Percentiles rank a stretch among this genome's conserved stretches.
These are phyloP conservation scores for Umbelopsis sp. DNA, from an alignment of 192 early-diverging fungal species.

Conservation along the genomic window DNA sequence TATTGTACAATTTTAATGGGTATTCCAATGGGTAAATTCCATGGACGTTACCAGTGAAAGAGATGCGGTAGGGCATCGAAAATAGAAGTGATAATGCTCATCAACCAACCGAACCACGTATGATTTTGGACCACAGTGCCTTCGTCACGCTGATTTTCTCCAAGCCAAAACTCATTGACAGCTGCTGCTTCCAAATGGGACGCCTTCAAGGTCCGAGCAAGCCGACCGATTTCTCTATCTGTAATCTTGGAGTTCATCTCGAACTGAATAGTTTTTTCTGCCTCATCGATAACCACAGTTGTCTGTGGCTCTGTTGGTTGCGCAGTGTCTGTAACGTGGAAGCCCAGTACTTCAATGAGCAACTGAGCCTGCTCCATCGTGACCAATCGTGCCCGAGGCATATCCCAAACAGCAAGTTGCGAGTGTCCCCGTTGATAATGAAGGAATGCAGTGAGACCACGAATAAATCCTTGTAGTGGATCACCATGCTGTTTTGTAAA, in stretches of 20 bases:
- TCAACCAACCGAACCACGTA: background rate
- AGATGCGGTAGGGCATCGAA: slow-evolving; percentile 9
- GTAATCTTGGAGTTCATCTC: background rate
- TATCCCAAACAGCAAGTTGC: background rate
- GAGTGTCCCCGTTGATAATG: background rate
- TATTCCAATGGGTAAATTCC: too few relatives aligned
- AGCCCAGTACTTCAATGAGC: slow-evolving; percentile 1
- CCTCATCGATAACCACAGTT: background rate
- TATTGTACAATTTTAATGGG: too few relatives aligned
- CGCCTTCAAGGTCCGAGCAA: background rate
- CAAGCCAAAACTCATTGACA: background rate
- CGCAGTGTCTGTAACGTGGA: background rate
- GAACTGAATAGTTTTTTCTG: background rate
- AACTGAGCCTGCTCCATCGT: background rate
- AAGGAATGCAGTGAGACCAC: background rate
- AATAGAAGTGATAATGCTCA: background rate
- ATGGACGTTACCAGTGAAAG: background rate
- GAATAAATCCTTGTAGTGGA: background rate
- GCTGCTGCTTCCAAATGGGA: background rate
- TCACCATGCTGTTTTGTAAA: background rate
- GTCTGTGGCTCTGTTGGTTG: background rate
- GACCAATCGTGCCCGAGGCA: background rate
- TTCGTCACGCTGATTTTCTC: background rate
- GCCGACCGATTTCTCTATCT: background rate
- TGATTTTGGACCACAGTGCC: background rate